phyloP scores from a whole-genome alignment of 2,329 filamentous ascomycete genomes.

The Chrysosphaeria jannelii region DNA sequence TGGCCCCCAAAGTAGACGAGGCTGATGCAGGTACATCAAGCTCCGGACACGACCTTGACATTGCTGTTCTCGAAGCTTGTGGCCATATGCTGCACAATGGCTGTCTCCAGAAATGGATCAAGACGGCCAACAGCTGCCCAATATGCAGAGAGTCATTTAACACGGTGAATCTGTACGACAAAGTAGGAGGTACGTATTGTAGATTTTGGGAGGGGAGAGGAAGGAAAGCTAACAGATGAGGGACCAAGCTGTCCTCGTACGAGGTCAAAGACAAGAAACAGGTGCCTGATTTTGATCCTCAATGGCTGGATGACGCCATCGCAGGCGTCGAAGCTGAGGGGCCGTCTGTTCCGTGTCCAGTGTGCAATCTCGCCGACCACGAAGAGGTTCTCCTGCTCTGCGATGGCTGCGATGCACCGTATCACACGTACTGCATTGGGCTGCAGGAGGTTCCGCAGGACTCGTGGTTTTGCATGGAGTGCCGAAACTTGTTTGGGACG shows the following conservation, averaged over 20 bases:
- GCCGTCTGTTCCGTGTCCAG: constrained; percentile 49
- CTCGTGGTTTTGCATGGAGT: constrained; percentile 79
- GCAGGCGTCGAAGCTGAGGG: too few relatives aligned
- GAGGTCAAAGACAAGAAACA: constrained; percentile 60
- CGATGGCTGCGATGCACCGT: constrained; percentile 67
- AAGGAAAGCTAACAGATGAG: constrained; percentile 11
- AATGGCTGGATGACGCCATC: constrained; percentile 38
- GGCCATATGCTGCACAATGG: constrained; percentile 79
- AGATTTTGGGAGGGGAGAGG: too few relatives aligned
- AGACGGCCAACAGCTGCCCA: constrained; percentile 89
- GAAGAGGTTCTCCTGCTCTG: constrained; percentile 70
- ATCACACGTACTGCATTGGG: constrained; percentile 77
- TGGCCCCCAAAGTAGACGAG: constrained; percentile 8
- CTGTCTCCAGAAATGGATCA: constrained; percentile 80
- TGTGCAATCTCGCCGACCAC: constrained; percentile 56
- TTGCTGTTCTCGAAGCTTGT: constrained; percentile 40
- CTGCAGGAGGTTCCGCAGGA: constrained; percentile 46
- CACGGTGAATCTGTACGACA: constrained; percentile 55
- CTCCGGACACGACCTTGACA: too few relatives aligned
- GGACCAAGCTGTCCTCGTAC: constrained; percentile 24
- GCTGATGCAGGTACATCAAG: too few relatives aligned
- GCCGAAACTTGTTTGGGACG: constrained; percentile 20
- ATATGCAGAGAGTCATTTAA: constrained; percentile 89
- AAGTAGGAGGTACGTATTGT: constrained; percentile 33
- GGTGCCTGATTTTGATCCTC: constrained; percentile 65